These are phyloP conservation scores for Auriscalpium microsporum DNA, from an alignment of 768 basidiomycete species.

Conservation along the genomic window DNA sequence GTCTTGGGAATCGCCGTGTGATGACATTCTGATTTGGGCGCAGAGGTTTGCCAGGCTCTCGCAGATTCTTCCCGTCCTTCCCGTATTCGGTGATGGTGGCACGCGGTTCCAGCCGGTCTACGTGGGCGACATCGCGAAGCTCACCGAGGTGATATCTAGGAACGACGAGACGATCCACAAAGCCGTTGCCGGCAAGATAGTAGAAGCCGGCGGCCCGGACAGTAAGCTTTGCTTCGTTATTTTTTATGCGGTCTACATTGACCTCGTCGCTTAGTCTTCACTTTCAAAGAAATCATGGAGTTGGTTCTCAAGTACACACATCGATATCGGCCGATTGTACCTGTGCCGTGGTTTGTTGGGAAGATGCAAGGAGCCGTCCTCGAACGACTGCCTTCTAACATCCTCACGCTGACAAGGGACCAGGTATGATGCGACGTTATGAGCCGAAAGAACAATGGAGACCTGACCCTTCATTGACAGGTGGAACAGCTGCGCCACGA, in stretches of 20 bases:
- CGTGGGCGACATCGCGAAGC: conserved; percentile 56
- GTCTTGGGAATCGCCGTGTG: neutral
- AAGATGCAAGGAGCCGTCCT: conserved; percentile 55
- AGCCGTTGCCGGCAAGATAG: conserved; percentile 32
- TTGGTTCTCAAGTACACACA: conserved; percentile 42
- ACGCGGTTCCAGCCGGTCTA: conserved; percentile 67
- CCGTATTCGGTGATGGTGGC: conserved; percentile 67
- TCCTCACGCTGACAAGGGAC: conserved; percentile 62
- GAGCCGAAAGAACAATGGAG: neutral
- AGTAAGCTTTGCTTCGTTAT: conserved; percentile 33
- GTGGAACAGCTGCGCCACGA: conserved; percentile 54
- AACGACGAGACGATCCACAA: conserved; percentile 30
- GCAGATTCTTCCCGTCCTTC: conserved; percentile 55
- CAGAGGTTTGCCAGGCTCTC: conserved; percentile 60
- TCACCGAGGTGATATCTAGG: conserved; percentile 51
- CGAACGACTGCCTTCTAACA: conserved; percentile 51
- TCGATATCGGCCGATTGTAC: conserved; percentile 49
- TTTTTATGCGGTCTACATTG: conserved; percentile 19
- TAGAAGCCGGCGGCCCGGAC: conserved; percentile 43
- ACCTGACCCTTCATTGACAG: conserved; percentile 23
- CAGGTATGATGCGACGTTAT: conserved; percentile 38
- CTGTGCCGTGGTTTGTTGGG: conserved; percentile 55
- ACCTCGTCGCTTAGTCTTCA: conserved; percentile 39
- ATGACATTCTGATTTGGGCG: neutral
- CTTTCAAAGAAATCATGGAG: conserved; percentile 60